Evolutionary conservation across 164 flowering plant species (phyloP).

Genomic region (Vitis rotundifolia): DNA sequence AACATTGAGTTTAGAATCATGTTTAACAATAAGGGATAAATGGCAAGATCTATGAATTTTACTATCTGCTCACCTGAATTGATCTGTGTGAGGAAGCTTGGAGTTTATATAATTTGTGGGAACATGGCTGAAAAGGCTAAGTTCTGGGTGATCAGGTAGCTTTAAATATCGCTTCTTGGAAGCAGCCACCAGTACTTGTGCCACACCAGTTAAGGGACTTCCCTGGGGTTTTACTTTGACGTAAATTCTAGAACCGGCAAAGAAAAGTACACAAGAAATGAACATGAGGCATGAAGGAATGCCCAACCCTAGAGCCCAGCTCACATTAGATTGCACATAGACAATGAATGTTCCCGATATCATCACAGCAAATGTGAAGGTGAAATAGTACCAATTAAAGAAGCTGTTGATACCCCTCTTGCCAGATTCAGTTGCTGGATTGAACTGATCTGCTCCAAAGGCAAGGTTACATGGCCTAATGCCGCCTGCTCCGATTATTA

Average conservation of each 20-base stretch:
- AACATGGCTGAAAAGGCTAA: conserved; percentile 29
- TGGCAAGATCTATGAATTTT: conserved; percentile 9
- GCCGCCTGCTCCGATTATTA: no score
- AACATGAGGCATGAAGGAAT: conserved; percentile 57
- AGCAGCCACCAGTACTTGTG: conserved; percentile 49
- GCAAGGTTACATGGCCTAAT: no score
- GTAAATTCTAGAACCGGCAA: conserved; percentile 44
- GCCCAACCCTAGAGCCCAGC: conserved; percentile 57
- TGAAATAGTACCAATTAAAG: conserved; percentile 80
- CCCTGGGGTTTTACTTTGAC: conserved; percentile 32
- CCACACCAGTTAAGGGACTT: conserved; percentile 40
- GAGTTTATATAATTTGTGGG: conserved; percentile 35
- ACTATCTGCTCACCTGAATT: background rate
- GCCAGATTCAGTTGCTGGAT: conserved; percentile 55
- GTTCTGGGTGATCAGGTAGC: conserved; percentile 24
- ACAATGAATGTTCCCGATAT: conserved; percentile 56
- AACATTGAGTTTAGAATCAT: background rate
- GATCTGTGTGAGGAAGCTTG: conserved; percentile 14
- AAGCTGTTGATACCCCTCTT: conserved; percentile 61
- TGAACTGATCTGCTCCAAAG: conserved; percentile 45
- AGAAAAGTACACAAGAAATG: conserved; percentile 42
- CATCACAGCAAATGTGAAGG: conserved; percentile 57
- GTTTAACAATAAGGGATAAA: background rate
- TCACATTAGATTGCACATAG: conserved; percentile 52
- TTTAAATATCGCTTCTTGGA: conserved; percentile 38